phyloP scores from a whole-genome alignment of 768 basidiomycete species.

The Amanita rimosa region DNA sequence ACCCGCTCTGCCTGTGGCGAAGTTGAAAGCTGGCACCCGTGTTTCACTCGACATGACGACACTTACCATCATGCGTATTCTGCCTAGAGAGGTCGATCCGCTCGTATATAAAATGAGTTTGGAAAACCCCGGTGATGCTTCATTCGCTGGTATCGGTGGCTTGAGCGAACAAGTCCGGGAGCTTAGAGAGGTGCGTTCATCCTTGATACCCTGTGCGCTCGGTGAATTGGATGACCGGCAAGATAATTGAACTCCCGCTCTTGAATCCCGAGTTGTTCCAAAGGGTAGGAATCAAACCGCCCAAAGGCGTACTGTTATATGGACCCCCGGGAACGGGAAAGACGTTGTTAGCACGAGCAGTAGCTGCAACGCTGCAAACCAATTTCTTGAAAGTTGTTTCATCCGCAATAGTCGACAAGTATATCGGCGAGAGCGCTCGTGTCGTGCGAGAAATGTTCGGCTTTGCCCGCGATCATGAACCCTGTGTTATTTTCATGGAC shows the following conservation, averaged over 20 bases:
- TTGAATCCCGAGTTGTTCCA: constrained; percentile 90
- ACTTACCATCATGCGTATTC: constrained; percentile 95
- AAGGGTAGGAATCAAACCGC: constrained; percentile 94
- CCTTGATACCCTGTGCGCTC: background rate
- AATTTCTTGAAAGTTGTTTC: constrained; percentile 99
- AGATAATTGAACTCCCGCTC: constrained; percentile 94
- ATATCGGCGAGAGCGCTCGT: constrained; percentile 95
- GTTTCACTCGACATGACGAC: constrained; percentile 99
- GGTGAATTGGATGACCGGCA: background rate
- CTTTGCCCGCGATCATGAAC: constrained; percentile 95
- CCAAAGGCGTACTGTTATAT: constrained; percentile 92
- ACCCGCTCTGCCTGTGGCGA: constrained; percentile 79
- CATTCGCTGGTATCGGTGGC: constrained; percentile 96
- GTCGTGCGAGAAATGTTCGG: constrained; percentile 99
- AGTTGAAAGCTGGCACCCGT: constrained; percentile 89
- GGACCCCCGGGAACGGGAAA: constrained; percentile 97
- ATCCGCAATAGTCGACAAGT: constrained; percentile 96
- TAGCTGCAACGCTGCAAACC: constrained; percentile 89
- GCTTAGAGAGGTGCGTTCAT: constrained; percentile 63
- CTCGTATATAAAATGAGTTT: constrained; percentile 99
- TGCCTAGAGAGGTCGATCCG: constrained; percentile 96
- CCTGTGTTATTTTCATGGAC: constrained; percentile 98
- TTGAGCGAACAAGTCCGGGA: constrained; percentile 94
- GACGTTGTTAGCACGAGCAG: constrained; percentile 88
- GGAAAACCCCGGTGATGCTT: constrained; percentile 91